Conservation (phyloP, 805 yeast species). For the Lipomyces chichibuensis region DNA sequence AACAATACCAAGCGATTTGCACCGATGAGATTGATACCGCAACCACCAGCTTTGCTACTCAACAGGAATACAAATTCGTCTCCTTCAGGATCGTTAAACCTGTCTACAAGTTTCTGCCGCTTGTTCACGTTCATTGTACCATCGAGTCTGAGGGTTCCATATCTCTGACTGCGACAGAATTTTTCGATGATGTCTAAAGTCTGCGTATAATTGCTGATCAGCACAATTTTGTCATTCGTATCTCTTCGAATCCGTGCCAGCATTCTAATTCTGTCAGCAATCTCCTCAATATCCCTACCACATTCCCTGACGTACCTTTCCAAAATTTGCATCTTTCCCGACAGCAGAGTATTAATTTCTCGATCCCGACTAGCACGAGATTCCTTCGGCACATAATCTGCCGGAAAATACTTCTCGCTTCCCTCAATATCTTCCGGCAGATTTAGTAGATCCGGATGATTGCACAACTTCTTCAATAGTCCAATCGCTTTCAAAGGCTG, state of each 20-base stretch:
- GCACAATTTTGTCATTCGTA: conserved; percentile 91
- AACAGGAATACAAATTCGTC: conserved; percentile 84
- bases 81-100: conserved; percentile 87
- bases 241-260: conserved; percentile 72
- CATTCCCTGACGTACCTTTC: conserved; percentile 46
- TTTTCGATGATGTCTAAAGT: conserved; percentile 88
- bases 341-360: conserved; percentile 75
- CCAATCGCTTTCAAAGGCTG: conserved; percentile 92
- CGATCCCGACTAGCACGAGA: conserved; percentile 59
- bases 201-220: conserved; percentile 93
- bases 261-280: conserved; percentile 47
- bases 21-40: conserved; percentile 96
- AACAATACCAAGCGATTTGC: conserved; percentile 86
- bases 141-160: conserved; percentile 81
- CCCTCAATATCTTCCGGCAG: conserved; percentile 81
- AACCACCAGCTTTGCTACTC: conserved; percentile 97
- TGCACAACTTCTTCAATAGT: conserved; percentile 83
- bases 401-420: conserved; percentile 62
- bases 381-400: conserved; percentile 61
- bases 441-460: conserved; percentile 84
- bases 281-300: conserved; percentile 4
- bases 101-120: conserved; percentile 88
- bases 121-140: conserved; percentile 92
- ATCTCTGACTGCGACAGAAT: conserved; percentile 72
- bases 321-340: conserved; percentile 84